phyloP scores from a whole-genome alignment of 441 rosid genomes.

The Erodium texanum region DNA sequence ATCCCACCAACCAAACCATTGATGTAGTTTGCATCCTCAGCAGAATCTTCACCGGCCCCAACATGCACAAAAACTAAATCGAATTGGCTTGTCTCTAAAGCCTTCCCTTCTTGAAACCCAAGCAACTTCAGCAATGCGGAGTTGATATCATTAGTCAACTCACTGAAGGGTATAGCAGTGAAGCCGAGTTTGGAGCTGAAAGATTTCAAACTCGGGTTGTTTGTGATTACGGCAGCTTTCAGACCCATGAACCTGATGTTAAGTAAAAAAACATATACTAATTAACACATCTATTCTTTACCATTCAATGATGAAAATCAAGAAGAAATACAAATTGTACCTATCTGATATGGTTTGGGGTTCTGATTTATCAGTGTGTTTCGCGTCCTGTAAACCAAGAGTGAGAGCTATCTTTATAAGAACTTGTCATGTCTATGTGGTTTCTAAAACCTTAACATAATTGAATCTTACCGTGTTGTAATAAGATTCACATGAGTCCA shows the following conservation, averaged over 20 bases:
- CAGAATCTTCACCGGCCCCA: slow-evolving; percentile 34
- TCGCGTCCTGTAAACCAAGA: slow-evolving; percentile 28
- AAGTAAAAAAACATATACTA: slow-evolving; percentile 8
- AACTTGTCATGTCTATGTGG: slow-evolving; percentile 5
- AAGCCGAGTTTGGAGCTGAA: slow-evolving; percentile 51
- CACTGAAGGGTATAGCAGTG: slow-evolving; percentile 21
- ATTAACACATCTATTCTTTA: neutral
- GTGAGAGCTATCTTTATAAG: slow-evolving; percentile 11
- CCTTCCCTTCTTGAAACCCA: slow-evolving; percentile 60
- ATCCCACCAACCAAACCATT: slow-evolving; percentile 49
- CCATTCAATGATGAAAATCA: neutral
- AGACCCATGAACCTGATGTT: slow-evolving; percentile 66
- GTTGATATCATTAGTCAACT: slow-evolving; percentile 17
- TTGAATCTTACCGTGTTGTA: slow-evolving; percentile 32
- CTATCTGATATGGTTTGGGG: slow-evolving; percentile 46
- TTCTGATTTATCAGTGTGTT: neutral
- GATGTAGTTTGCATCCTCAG: slow-evolving; percentile 25
- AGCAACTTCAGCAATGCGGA: slow-evolving; percentile 43
- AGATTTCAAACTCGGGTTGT: slow-evolving; percentile 34
- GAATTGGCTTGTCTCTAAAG: slow-evolving; percentile 37
- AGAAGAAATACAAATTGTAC: slow-evolving; percentile 23
- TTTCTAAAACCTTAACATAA: neutral
- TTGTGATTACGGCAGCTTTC: slow-evolving; percentile 61
- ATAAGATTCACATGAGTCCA: slow-evolving; percentile 52
- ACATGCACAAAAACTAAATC: slow-evolving; percentile 63